Conservation (phyloP, 768 basidiomycete species). For the Leccinum boreale region DNA sequence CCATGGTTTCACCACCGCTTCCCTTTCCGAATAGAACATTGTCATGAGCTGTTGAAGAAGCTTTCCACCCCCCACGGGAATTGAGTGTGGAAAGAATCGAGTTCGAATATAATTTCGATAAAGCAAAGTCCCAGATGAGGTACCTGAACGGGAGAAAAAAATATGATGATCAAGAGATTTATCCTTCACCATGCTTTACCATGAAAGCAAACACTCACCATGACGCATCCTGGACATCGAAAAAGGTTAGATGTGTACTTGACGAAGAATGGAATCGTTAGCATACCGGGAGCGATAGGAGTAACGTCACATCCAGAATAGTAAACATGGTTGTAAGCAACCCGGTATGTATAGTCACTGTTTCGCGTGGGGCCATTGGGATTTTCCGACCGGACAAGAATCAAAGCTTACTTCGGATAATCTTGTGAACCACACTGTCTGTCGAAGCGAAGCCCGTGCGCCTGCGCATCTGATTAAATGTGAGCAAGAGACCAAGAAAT, state of each 20-base stretch:
- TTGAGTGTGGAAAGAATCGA: slow-evolving; percentile 18
- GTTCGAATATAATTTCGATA: slow-evolving; percentile 29
- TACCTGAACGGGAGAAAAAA: slow-evolving; percentile 3
- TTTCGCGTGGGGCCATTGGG: background rate
- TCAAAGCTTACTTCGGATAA: slow-evolving; percentile 36
- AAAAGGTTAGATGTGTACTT: background rate
- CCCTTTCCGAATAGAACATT: slow-evolving; percentile 9
- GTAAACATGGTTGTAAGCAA: slow-evolving; percentile 12
- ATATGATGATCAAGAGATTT: background rate
- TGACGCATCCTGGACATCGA: slow-evolving; percentile 13
- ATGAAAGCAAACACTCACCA: slow-evolving; percentile 13
- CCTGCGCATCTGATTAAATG: slow-evolving; percentile 30
- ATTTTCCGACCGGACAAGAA: background rate
- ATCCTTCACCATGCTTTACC: no score
- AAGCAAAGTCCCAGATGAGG: slow-evolving; percentile 21
- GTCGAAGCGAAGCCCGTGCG: slow-evolving; percentile 42
- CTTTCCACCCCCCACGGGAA: slow-evolving; percentile 24
- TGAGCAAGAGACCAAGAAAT: background rate
- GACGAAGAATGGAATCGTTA: background rate
- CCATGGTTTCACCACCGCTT: background rate
- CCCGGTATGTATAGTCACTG: slow-evolving; percentile 32
- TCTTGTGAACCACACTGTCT: slow-evolving; percentile 36
- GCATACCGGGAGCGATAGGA: background rate
- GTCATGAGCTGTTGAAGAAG: background rate
- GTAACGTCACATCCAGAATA: slow-evolving; percentile 21